Percentiles rank a stretch among this genome's conserved stretches.
Evolutionary conservation across 129 eudicot genomes (phyloP).

Genomic region (Silybum marianum): DNA sequence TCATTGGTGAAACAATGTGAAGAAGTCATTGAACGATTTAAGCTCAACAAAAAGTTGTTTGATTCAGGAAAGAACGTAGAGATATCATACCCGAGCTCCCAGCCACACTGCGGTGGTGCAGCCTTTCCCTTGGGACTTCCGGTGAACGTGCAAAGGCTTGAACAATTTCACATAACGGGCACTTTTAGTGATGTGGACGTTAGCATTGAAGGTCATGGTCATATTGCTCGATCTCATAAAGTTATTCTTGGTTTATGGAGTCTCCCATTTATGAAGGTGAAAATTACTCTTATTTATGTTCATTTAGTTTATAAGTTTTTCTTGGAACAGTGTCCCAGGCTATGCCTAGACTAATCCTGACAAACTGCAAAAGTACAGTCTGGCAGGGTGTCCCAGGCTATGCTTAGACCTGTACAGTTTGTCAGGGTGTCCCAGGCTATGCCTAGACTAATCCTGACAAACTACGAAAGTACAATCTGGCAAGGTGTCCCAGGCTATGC

Average conservation of each 20-base stretch:
- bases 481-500: neutral
- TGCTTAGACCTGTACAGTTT: too few species aligned
- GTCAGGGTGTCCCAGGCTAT: too few species aligned
- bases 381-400: too few species aligned
- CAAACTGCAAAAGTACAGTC: too few species aligned
- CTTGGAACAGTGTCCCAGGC: too few species aligned
- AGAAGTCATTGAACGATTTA: conserved; percentile 66
- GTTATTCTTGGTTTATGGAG: conserved; percentile 92
- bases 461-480: neutral
- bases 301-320: neutral
- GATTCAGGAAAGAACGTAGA: conserved; percentile 78
- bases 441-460: too few species aligned
- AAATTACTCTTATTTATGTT: conserved; percentile 14
- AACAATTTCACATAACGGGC: conserved; percentile 51
- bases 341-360: too few species aligned
- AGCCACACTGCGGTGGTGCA: conserved; percentile 43
- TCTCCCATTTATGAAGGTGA: conserved; percentile 85
- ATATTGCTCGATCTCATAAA: conserved; percentile 66
- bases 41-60: conserved; percentile 71
- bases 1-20: conserved; percentile 84
- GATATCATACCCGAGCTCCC: conserved; percentile 63
- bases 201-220: conserved; percentile 65
- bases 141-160: conserved; percentile 51
- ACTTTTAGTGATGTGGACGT: conserved; percentile 74
- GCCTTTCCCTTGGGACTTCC: conserved; percentile 70